Percentiles rank a stretch among this genome's conserved stretches.
phyloP scores from a whole-genome alignment of 352 stramenopile genomes.

The Globisporangium echinulatum region DNA sequence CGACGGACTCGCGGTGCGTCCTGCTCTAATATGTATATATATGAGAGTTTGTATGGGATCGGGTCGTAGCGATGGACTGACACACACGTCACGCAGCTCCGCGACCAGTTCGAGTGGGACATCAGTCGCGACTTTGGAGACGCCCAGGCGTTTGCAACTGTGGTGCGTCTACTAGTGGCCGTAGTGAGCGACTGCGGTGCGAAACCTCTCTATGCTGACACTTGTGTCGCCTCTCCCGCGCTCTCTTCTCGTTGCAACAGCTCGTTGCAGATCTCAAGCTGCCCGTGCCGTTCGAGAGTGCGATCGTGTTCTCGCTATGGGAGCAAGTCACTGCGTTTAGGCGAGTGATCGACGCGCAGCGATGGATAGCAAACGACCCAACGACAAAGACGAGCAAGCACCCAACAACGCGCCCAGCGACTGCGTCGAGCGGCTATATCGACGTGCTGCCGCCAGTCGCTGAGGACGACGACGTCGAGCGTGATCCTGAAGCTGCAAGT shows the following conservation, averaged over 20 bases:
- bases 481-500: conserved; percentile 37
- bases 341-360: conserved; percentile 31
- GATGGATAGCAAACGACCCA: conserved; percentile 56
- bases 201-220: background rate
- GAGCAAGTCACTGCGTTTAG: conserved; percentile 71
- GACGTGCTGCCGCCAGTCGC: conserved; percentile 37
- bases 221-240: background rate
- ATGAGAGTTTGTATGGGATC: background rate
- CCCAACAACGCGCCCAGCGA: conserved; percentile 12
- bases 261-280: conserved; percentile 59
- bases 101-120: conserved; percentile 80
- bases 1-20: conserved; percentile 43
- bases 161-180: conserved; percentile 11
- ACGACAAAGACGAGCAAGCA: conserved; percentile 5
- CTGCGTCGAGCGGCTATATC: conserved; percentile 31
- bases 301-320: conserved; percentile 66
- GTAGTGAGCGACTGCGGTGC: too few species aligned
- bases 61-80: background rate
- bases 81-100: conserved; percentile 25
- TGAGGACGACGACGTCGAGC: conserved; percentile 32
- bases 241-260: conserved; percentile 1
- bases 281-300: conserved; percentile 40
- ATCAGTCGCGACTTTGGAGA: conserved; percentile 44
- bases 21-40: background rate
- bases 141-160: conserved; percentile 44